Percentiles rank a stretch among this genome's conserved stretches.
These are phyloP conservation scores for Alternaria gansuensis DNA, from an alignment of 2,329 filamentous ascomycete species.

Conservation along the genomic window DNA sequence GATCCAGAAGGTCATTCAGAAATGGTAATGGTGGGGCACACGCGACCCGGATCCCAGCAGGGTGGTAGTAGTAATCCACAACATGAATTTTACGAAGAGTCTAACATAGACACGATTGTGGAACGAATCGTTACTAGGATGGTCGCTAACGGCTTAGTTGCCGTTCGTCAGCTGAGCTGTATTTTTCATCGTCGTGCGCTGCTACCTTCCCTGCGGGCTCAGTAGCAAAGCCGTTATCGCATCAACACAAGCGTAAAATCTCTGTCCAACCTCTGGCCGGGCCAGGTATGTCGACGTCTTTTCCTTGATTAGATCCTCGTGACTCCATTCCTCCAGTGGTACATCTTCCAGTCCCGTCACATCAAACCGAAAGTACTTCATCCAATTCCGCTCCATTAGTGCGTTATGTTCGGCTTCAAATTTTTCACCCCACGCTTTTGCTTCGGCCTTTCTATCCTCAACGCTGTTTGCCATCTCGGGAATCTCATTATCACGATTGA, in stretches of 20 bases:
- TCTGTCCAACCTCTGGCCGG: slow-evolving; percentile 32
- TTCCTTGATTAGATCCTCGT: slow-evolving; percentile 38
- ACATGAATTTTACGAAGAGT: not conserved
- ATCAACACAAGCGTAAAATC: slow-evolving; percentile 45
- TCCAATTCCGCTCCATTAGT: slow-evolving; percentile 41
- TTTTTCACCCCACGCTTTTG: slow-evolving; percentile 29
- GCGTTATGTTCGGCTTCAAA: slow-evolving; percentile 39
- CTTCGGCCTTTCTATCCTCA: slow-evolving; percentile 32
- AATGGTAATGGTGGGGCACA: not conserved
- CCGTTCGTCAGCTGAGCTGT: not conserved
- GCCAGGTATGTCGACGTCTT: slow-evolving; percentile 43
- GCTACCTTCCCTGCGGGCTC: slow-evolving; percentile 18
- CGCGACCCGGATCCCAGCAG: not conserved
- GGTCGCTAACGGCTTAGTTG: not conserved
- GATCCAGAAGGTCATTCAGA: not conserved
- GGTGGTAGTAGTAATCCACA: not conserved
- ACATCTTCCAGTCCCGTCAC: slow-evolving; percentile 40
- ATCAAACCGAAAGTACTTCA: slow-evolving; percentile 48
- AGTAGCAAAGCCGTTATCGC: slow-evolving; percentile 38
- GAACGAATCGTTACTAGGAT: not conserved
- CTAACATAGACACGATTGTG: not conserved
- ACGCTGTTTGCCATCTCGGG: slow-evolving; percentile 43
- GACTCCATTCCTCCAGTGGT: slow-evolving; percentile 43
- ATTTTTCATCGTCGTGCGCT: not conserved
- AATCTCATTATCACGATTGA: slow-evolving; percentile 30